Percentiles rank a stretch among this genome's conserved stretches.
phyloP scores from a whole-genome alignment of 306 rosid genomes.

The Carpinus viminea region DNA sequence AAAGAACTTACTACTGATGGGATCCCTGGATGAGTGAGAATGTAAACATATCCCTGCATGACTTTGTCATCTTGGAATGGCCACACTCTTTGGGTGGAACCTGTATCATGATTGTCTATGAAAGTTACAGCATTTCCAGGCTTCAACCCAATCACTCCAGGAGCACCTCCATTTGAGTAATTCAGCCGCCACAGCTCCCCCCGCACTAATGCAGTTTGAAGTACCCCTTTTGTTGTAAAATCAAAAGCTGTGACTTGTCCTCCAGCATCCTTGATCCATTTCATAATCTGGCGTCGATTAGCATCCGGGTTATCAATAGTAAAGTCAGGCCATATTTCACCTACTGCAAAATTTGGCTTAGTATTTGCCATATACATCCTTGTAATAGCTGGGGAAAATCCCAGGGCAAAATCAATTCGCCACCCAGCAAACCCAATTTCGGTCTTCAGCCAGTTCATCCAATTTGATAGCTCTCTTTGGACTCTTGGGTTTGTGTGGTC shows the following conservation, averaged over 20 bases:
- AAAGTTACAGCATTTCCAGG: slow-evolving; percentile 46
- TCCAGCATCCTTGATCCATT: slow-evolving; percentile 41
- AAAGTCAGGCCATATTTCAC: neutral
- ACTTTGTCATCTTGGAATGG: slow-evolving; percentile 35
- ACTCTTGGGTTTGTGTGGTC: slow-evolving; percentile 3
- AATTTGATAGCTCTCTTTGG: neutral
- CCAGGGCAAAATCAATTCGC: neutral
- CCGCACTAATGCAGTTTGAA: slow-evolving; percentile 30
- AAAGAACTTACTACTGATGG: slow-evolving; percentile 30
- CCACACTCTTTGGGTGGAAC: slow-evolving; percentile 27
- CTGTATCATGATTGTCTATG: slow-evolving; percentile 45
- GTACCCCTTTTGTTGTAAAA: slow-evolving; percentile 46
- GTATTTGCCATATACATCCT: neutral
- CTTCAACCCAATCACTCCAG: slow-evolving; percentile 44
- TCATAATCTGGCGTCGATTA: slow-evolving; percentile 22
- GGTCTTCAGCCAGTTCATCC: slow-evolving; percentile 8
- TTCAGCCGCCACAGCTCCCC: slow-evolving; percentile 38
- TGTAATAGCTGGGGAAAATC: neutral
- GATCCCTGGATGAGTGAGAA: slow-evolving; percentile 49
- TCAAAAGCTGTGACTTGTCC: slow-evolving; percentile 42
- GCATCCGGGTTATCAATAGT: slow-evolving; percentile 20
- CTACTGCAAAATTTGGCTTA: neutral
- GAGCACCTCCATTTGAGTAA: slow-evolving; percentile 27
- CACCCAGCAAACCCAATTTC: neutral
- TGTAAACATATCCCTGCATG: slow-evolving; percentile 42